phyloP scores from a whole-genome alignment of 495 filamentous ascomycete species.

The Lasiosphaeria hispida region DNA sequence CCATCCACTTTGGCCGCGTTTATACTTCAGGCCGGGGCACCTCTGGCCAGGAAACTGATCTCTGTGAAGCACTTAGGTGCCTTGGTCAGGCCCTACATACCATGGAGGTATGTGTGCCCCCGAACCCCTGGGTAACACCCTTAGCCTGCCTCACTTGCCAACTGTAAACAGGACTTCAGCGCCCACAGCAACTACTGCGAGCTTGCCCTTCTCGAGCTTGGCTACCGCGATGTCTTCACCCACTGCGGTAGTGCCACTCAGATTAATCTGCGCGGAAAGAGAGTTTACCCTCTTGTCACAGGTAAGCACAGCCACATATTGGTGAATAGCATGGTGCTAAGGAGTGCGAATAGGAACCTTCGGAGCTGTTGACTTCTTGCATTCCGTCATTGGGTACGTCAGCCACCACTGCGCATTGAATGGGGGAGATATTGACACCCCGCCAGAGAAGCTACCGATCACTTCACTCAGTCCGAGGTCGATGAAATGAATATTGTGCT shows the following conservation, averaged over 20 bases:
- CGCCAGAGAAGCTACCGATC: conserved; percentile 77
- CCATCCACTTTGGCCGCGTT: conserved; percentile 84
- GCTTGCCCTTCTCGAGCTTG: conserved; percentile 80
- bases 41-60: conserved; percentile 75
- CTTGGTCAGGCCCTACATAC: conserved; percentile 91
- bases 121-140: neutral
- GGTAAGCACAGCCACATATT: conserved; percentile 50
- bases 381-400: conserved; percentile 77
- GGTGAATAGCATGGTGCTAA: too few relatives aligned
- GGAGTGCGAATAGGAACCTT: conserved; percentile 58
- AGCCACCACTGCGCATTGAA: neutral
- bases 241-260: conserved; percentile 75
- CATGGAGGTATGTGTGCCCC: conserved; percentile 53
- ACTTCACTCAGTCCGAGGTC: conserved; percentile 93
- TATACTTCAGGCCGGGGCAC: conserved; percentile 69
- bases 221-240: conserved; percentile 76
- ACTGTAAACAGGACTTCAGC: conserved; percentile 63
- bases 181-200: conserved; percentile 96
- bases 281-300: conserved; percentile 84
- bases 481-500: conserved; percentile 82
- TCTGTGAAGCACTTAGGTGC: conserved; percentile 82
- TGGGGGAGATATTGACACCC: neutral
- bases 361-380: conserved; percentile 92
- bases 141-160: neutral
- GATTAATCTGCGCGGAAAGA: conserved; percentile 68